Percentiles rank a stretch among this genome's conserved stretches.
These are phyloP conservation scores for Puccinia sorghi DNA, from an alignment of 1,284 basidiomycete genomes.

Conservation along the genomic window DNA sequence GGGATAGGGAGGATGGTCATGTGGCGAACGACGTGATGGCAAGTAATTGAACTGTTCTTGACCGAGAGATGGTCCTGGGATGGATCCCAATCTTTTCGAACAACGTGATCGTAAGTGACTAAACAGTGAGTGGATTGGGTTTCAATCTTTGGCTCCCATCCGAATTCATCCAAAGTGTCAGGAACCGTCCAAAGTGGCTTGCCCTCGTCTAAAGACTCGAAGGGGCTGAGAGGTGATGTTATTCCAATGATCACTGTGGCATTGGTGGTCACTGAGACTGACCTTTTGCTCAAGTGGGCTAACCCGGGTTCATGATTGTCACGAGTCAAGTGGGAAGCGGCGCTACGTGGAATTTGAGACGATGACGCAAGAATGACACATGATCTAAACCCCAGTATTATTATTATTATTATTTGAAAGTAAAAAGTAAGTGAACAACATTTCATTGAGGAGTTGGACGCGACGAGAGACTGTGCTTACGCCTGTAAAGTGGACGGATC, in stretches of 20 bases:
- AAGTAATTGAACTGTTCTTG: slow-evolving; percentile 22
- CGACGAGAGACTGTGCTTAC: neutral
- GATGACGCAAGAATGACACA: neutral
- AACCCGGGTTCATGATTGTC: slow-evolving; percentile 14
- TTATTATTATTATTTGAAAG: neutral
- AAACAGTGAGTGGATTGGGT: slow-evolving; percentile 53
- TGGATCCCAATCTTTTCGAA: slow-evolving; percentile 55
- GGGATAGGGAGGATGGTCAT: slow-evolving; percentile 74
- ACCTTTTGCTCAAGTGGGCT: slow-evolving; percentile 2
- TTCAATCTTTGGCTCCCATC: slow-evolving; percentile 64
- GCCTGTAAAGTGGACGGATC: slow-evolving; percentile 11
- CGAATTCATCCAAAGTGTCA: slow-evolving; percentile 72
- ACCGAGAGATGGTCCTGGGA: slow-evolving; percentile 53
- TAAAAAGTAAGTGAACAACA: neutral
- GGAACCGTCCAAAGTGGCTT: slow-evolving; percentile 76
- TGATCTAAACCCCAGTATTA: neutral
- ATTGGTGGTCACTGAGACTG: slow-evolving; percentile 11
- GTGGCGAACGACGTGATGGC: slow-evolving; percentile 55
- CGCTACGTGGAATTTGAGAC: slow-evolving; percentile 1
- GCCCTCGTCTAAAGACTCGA: slow-evolving; percentile 57
- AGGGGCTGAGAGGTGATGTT: neutral
- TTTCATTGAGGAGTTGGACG: neutral
- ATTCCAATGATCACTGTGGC: neutral
- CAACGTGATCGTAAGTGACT: slow-evolving; percentile 57
- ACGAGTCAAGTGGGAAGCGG: neutral